Evolutionary conservation across 495 filamentous ascomycete genomes (phyloP).

Genomic region (Podospora australis): DNA sequence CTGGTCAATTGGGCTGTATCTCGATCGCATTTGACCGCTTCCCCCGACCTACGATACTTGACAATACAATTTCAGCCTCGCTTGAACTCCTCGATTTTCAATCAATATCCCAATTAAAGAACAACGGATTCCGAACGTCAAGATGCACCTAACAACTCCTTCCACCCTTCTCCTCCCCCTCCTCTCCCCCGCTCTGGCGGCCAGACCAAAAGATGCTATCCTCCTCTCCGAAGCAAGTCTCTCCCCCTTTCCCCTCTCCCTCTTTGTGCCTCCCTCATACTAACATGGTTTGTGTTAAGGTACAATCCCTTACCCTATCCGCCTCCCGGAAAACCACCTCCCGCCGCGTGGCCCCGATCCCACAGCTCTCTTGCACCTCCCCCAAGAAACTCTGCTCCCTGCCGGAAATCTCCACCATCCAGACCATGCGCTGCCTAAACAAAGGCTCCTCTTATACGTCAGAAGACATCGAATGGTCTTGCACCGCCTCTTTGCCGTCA

Average conservation of each 20-base stretch:
- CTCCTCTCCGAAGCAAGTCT: slow-evolving; percentile 22
- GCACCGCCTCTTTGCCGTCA: slow-evolving; percentile 65
- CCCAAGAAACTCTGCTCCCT: slow-evolving; percentile 52
- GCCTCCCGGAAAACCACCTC: slow-evolving; percentile 54
- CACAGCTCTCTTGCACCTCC: slow-evolving; percentile 77
- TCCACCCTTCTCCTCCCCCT: slow-evolving; percentile 3
- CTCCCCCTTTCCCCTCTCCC: neutral
- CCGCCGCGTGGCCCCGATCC: slow-evolving; percentile 70
- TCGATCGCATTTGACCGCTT: too few species aligned
- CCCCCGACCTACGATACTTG: too few species aligned
- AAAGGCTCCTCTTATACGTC: slow-evolving; percentile 60
- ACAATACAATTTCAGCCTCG: too few species aligned
- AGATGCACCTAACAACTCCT: slow-evolving; percentile 3
- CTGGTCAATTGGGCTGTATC: too few species aligned
- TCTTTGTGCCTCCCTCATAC: neutral
- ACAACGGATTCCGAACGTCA: too few species aligned
- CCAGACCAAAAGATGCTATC: slow-evolving; percentile 22
- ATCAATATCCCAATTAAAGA: too few species aligned
- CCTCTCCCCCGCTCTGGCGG: neutral
- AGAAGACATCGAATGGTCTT: slow-evolving; percentile 83
- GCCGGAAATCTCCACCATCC: slow-evolving; percentile 49
- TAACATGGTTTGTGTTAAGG: slow-evolving; percentile 22
- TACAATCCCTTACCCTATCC: slow-evolving; percentile 73
- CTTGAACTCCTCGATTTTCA: too few species aligned
- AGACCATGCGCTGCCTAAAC: slow-evolving; percentile 85